phyloP scores from a whole-genome alignment of 2,329 filamentous ascomycete genomes.

The Geosmithia putterillii region DNA sequence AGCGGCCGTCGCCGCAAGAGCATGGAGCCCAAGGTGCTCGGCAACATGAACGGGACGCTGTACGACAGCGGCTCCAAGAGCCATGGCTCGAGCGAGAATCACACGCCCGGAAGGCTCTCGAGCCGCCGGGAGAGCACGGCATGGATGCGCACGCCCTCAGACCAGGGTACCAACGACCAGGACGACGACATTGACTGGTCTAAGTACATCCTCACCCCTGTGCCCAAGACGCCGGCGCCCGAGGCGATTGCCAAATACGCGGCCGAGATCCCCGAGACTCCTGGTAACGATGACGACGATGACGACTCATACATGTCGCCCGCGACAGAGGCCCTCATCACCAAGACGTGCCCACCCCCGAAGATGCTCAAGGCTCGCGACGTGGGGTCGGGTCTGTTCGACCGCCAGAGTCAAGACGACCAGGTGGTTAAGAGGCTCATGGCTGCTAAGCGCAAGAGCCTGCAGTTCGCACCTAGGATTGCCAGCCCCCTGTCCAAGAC shows the following conservation, averaged over 20 bases:
- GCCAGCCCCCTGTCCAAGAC: conserved; percentile 56
- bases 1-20: conserved; percentile 66
- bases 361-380: conserved; percentile 21
- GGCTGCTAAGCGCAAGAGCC: conserved; percentile 62
- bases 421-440: conserved; percentile 50
- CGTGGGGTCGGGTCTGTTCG: conserved; percentile 23
- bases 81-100: conserved; percentile 8
- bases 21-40: conserved; percentile 64
- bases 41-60: conserved; percentile 55
- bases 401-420: conserved; percentile 41
- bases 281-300: conserved; percentile 18
- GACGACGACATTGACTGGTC: conserved; percentile 27
- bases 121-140: conserved; percentile 40
- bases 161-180: conserved; percentile 23
- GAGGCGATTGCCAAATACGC: conserved; percentile 41
- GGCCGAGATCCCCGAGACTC: conserved; percentile 34
- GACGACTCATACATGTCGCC: conserved; percentile 16
- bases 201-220: conserved; percentile 35
- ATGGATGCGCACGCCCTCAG: conserved; percentile 43
- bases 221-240: conserved; percentile 46
- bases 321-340: conserved; percentile 23
- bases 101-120: conserved; percentile 32
- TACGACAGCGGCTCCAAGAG: conserved; percentile 28
- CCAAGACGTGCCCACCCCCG: conserved; percentile 38
- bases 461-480: conserved; percentile 66